Evolutionary conservation across 164 flowering plant species (phyloP).

Genomic region (Vitis amurensis): DNA sequence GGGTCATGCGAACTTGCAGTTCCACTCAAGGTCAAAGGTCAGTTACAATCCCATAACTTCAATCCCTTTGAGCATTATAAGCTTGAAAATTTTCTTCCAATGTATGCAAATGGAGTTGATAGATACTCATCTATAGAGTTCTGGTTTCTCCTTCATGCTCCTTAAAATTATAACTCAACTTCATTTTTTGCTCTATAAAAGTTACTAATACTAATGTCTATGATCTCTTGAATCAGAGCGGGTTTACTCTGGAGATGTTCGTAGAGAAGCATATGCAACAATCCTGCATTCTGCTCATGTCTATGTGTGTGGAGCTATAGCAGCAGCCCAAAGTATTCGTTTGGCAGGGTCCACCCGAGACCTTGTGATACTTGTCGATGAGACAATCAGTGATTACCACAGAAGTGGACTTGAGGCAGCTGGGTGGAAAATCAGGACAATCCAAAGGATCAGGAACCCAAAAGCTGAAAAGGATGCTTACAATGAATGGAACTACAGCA

Average conservation of each 20-base stretch:
- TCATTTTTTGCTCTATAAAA: no score
- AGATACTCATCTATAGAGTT: neutral
- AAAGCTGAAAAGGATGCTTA: conserved; percentile 69
- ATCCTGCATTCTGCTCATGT: conserved; percentile 70
- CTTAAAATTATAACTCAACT: no score
- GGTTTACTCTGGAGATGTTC: conserved; percentile 24
- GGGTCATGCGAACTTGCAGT: conserved; percentile 65
- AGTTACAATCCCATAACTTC: conserved; percentile 1
- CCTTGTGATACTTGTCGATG: conserved; percentile 72
- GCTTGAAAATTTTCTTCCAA: no score
- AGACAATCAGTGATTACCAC: conserved; percentile 50
- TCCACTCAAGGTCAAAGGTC: conserved; percentile 47
- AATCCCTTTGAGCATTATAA: neutral
- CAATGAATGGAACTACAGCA: conserved; percentile 80
- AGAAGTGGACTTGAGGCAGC: conserved; percentile 69
- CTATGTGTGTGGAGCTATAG: conserved; percentile 79
- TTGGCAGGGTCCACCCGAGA: conserved; percentile 61
- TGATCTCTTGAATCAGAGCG: conserved; percentile 25
- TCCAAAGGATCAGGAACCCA: conserved; percentile 67
- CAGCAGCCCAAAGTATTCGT: conserved; percentile 71
- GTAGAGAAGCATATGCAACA: conserved; percentile 75
- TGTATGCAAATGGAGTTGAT: neutral
- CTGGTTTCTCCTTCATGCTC: no score
- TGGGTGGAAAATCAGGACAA: conserved; percentile 66
- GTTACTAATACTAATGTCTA: neutral